phyloP scores from a whole-genome alignment of 352 stramenopile species.

The Globisporangium megalacanthum region DNA sequence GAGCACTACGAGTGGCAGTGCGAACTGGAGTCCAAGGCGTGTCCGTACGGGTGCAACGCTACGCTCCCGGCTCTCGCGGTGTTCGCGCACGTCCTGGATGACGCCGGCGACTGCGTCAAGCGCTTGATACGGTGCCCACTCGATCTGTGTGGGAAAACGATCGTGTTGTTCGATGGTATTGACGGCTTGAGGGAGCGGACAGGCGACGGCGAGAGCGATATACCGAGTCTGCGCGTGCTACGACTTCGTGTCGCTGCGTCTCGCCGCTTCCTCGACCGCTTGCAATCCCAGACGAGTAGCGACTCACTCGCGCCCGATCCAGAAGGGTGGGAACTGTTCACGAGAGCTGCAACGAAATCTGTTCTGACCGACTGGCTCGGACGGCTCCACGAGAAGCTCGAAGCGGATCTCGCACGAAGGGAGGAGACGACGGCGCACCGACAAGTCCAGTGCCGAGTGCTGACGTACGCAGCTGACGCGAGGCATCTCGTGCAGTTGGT shows the following conservation, averaged over 20 bases:
- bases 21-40: constrained; percentile 33
- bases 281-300: background rate
- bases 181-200: no score
- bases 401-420: constrained; percentile 4
- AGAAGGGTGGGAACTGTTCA: constrained; percentile 2
- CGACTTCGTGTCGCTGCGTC: constrained; percentile 3
- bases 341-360: background rate
- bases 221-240: constrained; percentile 5
- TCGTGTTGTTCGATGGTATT: constrained; percentile 36
- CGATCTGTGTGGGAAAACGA: constrained; percentile 63
- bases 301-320: background rate
- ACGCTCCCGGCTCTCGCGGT: constrained; percentile 28
- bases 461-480: constrained; percentile 29
- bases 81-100: constrained; percentile 34
- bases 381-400: background rate
- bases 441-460: constrained; percentile 25
- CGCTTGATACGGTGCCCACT: constrained; percentile 38
- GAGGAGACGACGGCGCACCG: constrained; percentile 7
- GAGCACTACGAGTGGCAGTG: constrained; percentile 75
- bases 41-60: constrained; percentile 22
- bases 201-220: background rate
- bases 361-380: constrained; percentile 9
- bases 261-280: constrained; percentile 1
- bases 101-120: constrained; percentile 40
- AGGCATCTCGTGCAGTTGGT: constrained; percentile 51